Conservation (phyloP, 164 flowering plant species). For the Aristolochia fimbriata region DNA sequence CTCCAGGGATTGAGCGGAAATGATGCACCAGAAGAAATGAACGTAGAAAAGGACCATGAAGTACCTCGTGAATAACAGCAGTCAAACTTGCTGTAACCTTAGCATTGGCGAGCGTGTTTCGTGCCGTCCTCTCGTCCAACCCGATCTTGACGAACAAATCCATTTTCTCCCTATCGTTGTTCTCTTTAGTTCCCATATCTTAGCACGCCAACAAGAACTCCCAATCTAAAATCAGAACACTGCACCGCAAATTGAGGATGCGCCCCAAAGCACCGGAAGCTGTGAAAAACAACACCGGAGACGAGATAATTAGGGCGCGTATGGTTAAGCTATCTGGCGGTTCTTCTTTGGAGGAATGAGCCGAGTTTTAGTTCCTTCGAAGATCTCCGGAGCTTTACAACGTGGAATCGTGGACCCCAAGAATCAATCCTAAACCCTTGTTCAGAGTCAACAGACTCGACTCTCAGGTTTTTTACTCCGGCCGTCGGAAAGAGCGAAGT, state of each 20-base stretch:
- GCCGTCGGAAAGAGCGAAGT: too few species aligned
- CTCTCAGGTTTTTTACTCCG: too few species aligned
- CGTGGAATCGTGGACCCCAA: too few species aligned
- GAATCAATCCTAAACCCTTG: too few species aligned
- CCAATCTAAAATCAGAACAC: neutral
- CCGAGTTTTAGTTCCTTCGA: too few species aligned
- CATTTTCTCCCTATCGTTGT: conserved; percentile 17
- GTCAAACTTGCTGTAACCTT: conserved; percentile 68
- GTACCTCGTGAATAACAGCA: conserved; percentile 76
- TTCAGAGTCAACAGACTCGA: too few species aligned
- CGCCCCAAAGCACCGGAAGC: neutral
- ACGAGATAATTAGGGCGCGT: too few species aligned
- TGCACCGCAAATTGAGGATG: neutral
- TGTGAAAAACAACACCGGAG: neutral
- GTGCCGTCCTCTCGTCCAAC: conserved; percentile 64
- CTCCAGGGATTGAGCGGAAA: too few species aligned
- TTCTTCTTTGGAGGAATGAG: too few species aligned
- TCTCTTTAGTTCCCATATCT: conserved; percentile 35
- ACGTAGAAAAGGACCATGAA: neutral
- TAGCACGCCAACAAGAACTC: neutral
- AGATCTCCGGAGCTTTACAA: too few species aligned
- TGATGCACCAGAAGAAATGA: neutral
- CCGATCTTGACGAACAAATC: conserved; percentile 67
- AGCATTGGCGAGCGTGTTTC: conserved; percentile 67
- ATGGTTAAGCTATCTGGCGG: too few species aligned